These are phyloP conservation scores for Umbelopsis sp. DNA, from an alignment of 192 early-diverging fungal species.

Conservation along the genomic window DNA sequence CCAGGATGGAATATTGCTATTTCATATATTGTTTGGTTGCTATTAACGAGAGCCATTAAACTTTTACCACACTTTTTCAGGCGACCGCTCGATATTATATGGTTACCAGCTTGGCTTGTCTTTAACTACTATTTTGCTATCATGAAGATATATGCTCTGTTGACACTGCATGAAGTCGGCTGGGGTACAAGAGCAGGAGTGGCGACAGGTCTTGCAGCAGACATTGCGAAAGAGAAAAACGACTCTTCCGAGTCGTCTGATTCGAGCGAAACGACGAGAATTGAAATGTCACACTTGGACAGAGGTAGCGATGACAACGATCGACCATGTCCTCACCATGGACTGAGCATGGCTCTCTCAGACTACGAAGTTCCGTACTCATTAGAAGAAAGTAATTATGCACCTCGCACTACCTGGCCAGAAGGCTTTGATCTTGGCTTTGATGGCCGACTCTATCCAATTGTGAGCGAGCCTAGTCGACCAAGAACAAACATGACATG, in stretches of 20 bases:
- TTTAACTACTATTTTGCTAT: conserved; percentile 75
- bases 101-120: conserved; percentile 64
- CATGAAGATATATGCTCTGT: conserved; percentile 71
- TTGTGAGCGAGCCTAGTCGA: background rate
- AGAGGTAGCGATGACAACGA: background rate
- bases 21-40: conserved; percentile 63
- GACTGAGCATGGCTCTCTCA: background rate
- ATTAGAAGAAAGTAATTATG: background rate
- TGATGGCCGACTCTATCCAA: background rate
- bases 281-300: background rate
- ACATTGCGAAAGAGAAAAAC: conserved; percentile 39
- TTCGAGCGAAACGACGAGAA: background rate
- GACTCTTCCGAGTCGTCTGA: background rate
- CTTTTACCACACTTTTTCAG: conserved; percentile 64
- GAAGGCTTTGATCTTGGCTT: background rate
- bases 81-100: conserved; percentile 65
- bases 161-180: conserved; percentile 68
- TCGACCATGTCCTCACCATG: background rate
- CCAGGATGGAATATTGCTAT: conserved; percentile 63
- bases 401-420: background rate
- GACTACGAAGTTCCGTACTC: background rate
- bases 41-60: conserved; percentile 68
- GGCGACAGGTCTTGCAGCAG: conserved; percentile 40
- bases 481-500: background rate
- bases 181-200: conserved; percentile 71